These are phyloP conservation scores for Keqinozyma sinolaborantium DNA, from an alignment of 1,139 yeast species.

Conservation along the genomic window DNA sequence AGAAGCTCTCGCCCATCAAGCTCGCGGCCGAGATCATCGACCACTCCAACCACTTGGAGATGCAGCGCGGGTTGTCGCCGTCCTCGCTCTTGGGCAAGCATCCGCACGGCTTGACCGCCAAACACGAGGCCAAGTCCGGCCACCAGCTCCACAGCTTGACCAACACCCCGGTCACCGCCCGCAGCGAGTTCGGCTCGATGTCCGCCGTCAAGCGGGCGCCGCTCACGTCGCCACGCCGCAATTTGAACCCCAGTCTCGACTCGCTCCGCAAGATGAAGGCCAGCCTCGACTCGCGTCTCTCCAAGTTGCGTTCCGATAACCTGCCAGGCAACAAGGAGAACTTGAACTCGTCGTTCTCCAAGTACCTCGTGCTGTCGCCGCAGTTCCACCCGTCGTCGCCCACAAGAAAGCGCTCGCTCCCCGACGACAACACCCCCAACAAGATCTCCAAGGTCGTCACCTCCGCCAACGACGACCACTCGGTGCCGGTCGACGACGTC, in stretches of 20 bases:
- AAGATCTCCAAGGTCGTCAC: slow-evolving; percentile 22
- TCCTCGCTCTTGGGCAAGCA: slow-evolving; percentile 15
- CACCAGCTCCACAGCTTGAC: background rate
- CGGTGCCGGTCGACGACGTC: slow-evolving; percentile 19
- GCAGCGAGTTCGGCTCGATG: slow-evolving; percentile 2
- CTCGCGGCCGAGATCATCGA: background rate
- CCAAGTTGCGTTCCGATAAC: slow-evolving; percentile 6
- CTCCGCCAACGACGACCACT: slow-evolving; percentile 15
- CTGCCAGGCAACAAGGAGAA: slow-evolving; percentile 13
- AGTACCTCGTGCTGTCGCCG: slow-evolving; percentile 15
- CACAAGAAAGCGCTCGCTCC: slow-evolving; percentile 4
- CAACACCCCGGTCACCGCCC: slow-evolving; percentile 6
- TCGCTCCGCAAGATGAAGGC: slow-evolving; percentile 12
- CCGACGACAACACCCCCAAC: slow-evolving; percentile 4
- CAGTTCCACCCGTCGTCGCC: slow-evolving; percentile 6
- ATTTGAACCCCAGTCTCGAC: slow-evolving; percentile 15
- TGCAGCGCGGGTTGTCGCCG: background rate
- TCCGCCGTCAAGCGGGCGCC: slow-evolving; percentile 21
- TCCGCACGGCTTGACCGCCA: slow-evolving; percentile 48
- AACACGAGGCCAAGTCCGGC: slow-evolving; percentile 11
- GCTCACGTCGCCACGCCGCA: slow-evolving; percentile 36
- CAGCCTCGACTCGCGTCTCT: slow-evolving; percentile 13
- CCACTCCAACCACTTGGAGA: background rate
- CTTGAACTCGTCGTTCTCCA: slow-evolving; percentile 9
- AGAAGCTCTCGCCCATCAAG: background rate